phyloP scores from a whole-genome alignment of 129 eudicot species.

The Pseudognaphalium luteoalbum region DNA sequence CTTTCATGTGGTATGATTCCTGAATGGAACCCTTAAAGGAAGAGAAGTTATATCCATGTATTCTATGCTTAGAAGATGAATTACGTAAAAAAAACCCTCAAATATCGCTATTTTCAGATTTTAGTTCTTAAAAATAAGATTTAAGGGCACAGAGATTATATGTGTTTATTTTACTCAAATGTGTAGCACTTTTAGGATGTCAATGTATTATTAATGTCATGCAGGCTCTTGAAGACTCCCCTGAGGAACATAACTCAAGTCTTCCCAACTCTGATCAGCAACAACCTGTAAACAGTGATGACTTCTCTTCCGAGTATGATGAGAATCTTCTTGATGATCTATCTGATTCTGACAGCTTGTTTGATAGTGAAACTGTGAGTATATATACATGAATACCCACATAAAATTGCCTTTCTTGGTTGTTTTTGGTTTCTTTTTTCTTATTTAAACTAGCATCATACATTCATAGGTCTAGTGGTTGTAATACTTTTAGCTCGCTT shows the following conservation, averaged over 20 bases:
- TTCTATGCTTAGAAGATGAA: not conserved
- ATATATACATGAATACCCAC: slow-evolving; percentile 4
- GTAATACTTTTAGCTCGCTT: not conserved
- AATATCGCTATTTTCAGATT: too few relatives aligned
- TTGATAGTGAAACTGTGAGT: slow-evolving; percentile 48
- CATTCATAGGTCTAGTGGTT: not conserved
- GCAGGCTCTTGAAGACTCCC: slow-evolving; percentile 56
- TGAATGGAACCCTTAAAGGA: not conserved
- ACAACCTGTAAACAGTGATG: slow-evolving; percentile 45
- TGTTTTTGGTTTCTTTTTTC: not conserved
- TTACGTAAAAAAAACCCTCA: not conserved
- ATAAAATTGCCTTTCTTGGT: not conserved
- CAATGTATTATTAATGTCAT: slow-evolving; percentile 27
- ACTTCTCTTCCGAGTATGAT: slow-evolving; percentile 67
- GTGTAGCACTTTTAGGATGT: too few relatives aligned
- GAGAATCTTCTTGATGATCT: slow-evolving; percentile 57
- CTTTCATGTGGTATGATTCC: not conserved
- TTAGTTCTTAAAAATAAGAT: too few relatives aligned
- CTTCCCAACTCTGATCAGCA: slow-evolving; percentile 35
- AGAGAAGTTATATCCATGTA: not conserved
- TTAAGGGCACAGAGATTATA: too few relatives aligned
- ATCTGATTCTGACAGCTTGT: slow-evolving; percentile 66
- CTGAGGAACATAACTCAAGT: slow-evolving; percentile 28
- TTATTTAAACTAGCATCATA: slow-evolving; percentile 1
- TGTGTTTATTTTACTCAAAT: too few relatives aligned